phyloP scores from a whole-genome alignment of 257 asterid genomes.

The Jasminum sambac region DNA sequence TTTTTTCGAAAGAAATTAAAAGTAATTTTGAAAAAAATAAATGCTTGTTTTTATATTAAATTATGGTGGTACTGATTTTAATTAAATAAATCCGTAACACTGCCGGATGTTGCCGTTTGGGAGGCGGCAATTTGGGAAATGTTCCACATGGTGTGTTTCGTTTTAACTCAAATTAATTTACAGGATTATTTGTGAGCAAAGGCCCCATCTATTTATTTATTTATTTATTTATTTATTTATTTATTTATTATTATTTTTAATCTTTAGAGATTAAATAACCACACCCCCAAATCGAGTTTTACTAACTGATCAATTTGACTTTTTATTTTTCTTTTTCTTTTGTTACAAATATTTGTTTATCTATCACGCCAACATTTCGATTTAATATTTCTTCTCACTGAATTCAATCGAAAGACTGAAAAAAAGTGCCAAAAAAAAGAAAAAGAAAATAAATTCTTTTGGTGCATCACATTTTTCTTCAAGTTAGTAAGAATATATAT shows the following conservation, averaged over 20 bases:
- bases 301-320: too few relatives aligned
- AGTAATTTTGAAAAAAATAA: not conserved
- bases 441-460: not conserved
- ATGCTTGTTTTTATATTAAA: not conserved
- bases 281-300: too few relatives aligned
- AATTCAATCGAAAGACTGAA: too few relatives aligned
- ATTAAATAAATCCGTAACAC: not conserved
- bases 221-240: too few relatives aligned
- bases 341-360: too few relatives aligned
- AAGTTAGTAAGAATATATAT: not conserved
- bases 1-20: not conserved
- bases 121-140: conserved; percentile 23
- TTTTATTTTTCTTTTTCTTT: too few relatives aligned
- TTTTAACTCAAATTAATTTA: conserved; percentile 19
- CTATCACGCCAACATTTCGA: too few relatives aligned
- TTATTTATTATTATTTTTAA: too few relatives aligned
- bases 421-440: too few relatives aligned
- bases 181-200: conserved; percentile 2
- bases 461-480: not conserved
- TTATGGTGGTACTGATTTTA: not conserved
- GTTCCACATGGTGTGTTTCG: conserved; percentile 44
- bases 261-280: too few relatives aligned
- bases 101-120: conserved; percentile 15
- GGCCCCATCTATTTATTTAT: not conserved
- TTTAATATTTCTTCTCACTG: too few relatives aligned